phyloP scores from a whole-genome alignment of 1,139 yeast genomes.

The Tardiomyces depauwii region DNA sequence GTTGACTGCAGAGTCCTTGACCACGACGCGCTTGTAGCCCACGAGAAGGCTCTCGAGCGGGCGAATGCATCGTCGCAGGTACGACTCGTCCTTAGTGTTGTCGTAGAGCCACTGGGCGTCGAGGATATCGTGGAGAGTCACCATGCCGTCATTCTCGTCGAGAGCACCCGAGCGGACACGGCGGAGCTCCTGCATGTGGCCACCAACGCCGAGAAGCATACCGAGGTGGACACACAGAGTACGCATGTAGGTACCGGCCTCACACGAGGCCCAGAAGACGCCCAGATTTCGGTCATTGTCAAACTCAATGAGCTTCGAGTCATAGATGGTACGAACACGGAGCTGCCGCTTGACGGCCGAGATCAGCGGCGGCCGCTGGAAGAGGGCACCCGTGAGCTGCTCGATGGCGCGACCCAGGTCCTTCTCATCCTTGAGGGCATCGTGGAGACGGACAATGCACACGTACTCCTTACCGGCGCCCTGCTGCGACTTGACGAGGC shows the following conservation, averaged over 20 bases:
- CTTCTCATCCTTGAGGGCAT: constrained; percentile 80
- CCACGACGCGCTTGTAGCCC: constrained; percentile 95
- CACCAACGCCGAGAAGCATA: constrained; percentile 97
- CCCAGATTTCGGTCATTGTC: constrained; percentile 95
- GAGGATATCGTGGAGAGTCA: constrained; percentile 90
- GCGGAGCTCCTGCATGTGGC: constrained; percentile 99
- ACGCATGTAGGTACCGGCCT: constrained; percentile 99
- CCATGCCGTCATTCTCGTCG: constrained; percentile 82
- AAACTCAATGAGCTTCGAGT: constrained; percentile 87
- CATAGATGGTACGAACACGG: constrained; percentile 96
- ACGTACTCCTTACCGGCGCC: constrained; percentile 99
- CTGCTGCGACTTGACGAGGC: constrained; percentile 96
- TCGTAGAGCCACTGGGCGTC: constrained; percentile 98
- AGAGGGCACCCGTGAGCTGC: constrained; percentile 94
- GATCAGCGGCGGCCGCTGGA: constrained; percentile 98
- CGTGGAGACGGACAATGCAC: constrained; percentile 93
- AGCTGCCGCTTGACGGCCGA: constrained; percentile 98
- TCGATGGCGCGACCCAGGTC: constrained; percentile 83
- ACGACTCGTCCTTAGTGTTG: constrained; percentile 93
- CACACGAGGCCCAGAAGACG: constrained; percentile 99
- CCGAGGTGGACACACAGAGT: constrained; percentile 97
- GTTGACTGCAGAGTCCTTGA: constrained; percentile 95
- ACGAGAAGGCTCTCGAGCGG: constrained; percentile 89
- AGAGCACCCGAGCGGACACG: constrained; percentile 98
- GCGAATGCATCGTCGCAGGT: constrained; percentile 85